Conservation (phyloP, 1,139 yeast species). For the Komagataea norvegica region DNA sequence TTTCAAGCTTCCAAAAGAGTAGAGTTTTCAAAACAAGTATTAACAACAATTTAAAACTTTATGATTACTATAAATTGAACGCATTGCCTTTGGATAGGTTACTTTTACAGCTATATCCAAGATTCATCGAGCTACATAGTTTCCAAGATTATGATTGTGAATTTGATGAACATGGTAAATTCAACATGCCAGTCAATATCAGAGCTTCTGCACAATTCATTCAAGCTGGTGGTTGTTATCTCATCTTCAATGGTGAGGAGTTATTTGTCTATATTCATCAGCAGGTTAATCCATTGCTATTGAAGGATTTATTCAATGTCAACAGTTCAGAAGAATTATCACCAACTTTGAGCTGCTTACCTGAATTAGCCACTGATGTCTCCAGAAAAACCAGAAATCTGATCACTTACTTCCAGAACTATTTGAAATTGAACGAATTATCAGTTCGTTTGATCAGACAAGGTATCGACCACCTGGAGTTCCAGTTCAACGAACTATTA, state of each 20-base stretch:
- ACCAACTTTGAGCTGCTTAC: constrained; percentile 54
- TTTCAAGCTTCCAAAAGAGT: constrained; percentile 67
- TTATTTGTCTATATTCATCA: constrained; percentile 69
- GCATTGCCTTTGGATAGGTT: constrained; percentile 56
- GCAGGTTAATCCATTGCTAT: constrained; percentile 59
- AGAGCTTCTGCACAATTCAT: constrained; percentile 43
- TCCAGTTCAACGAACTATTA: constrained; percentile 55
- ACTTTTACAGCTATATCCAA: constrained; percentile 71
- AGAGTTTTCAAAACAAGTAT: constrained; percentile 50
- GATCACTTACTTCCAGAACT: constrained; percentile 43
- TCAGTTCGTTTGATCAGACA: constrained; percentile 61
- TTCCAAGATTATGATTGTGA: constrained; percentile 49
- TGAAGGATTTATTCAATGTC: constrained; percentile 74
- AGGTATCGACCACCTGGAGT: constrained; percentile 55
- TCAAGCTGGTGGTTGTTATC: constrained; percentile 71
- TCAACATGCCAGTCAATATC: constrained; percentile 47
- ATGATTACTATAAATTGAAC: constrained; percentile 50
- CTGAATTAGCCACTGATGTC: constrained; percentile 64
- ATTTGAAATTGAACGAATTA: constrained; percentile 38
- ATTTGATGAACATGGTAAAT: constrained; percentile 41
- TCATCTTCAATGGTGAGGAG: constrained; percentile 65
- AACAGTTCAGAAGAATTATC: constrained; percentile 36
- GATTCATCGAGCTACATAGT: constrained; percentile 69
- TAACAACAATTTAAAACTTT: constrained; percentile 57
- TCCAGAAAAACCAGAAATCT: constrained; percentile 65